These are phyloP conservation scores for Extremus antarcticus DNA, from an alignment of 495 filamentous ascomycete species.

Conservation along the genomic window DNA sequence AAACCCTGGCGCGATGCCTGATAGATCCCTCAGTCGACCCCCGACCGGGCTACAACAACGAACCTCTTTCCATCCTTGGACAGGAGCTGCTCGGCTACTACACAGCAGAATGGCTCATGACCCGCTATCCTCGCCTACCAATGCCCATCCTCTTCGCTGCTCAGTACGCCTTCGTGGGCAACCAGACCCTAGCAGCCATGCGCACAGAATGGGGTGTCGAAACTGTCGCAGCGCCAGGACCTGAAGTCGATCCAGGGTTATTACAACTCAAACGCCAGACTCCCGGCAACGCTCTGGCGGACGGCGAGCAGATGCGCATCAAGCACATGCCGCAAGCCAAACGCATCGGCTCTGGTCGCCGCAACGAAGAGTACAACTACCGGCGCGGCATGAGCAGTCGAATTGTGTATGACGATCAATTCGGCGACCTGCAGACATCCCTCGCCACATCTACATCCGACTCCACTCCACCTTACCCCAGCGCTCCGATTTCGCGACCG, in stretches of 20 bases:
- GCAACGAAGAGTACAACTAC: conserved; percentile 45
- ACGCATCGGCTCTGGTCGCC: conserved; percentile 23
- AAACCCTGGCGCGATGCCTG: conserved; percentile 76
- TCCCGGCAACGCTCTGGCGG: conserved; percentile 42
- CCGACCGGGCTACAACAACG: conserved; percentile 66
- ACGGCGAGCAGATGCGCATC: conserved; percentile 28
- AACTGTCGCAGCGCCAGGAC: conserved; percentile 65
- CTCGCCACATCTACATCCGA: neutral
- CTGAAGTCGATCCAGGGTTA: conserved; percentile 86
- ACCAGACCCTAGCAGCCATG: conserved; percentile 55
- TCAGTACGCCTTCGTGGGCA: conserved; percentile 70
- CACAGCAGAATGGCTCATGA: conserved; percentile 74
- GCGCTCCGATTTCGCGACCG: conserved; percentile 9
- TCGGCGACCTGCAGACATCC: conserved; percentile 46
- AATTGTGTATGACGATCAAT: conserved; percentile 68
- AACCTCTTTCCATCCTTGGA: conserved; percentile 70
- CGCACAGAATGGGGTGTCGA: conserved; percentile 85
- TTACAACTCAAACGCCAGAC: conserved; percentile 62
- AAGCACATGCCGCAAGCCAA: conserved; percentile 13
- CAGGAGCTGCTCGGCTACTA: conserved; percentile 74
- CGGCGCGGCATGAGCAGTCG: conserved; percentile 58
- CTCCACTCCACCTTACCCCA: conserved; percentile 6
- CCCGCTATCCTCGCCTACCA: conserved; percentile 80
- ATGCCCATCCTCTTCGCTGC: conserved; percentile 71
- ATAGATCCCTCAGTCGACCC: conserved; percentile 74